Percentiles rank a stretch among this genome's conserved stretches.
phyloP scores from a whole-genome alignment of 2,329 filamentous ascomycete genomes.

The Pyrenophora seminiperda region DNA sequence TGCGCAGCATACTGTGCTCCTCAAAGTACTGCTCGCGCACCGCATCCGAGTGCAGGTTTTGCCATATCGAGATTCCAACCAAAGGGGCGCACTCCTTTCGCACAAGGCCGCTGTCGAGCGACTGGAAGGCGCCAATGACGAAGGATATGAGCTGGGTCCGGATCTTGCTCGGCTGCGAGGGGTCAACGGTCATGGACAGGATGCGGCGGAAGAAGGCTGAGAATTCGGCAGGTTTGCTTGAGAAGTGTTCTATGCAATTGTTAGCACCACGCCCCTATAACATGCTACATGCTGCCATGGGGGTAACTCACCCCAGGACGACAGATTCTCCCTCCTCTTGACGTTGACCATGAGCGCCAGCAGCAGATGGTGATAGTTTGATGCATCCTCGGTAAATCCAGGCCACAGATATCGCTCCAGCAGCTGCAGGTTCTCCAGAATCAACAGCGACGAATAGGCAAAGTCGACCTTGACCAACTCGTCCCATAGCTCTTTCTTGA shows the following conservation, averaged over 20 bases:
- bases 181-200: slow-evolving; percentile 76
- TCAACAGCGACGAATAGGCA: slow-evolving; percentile 73
- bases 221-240: slow-evolving; percentile 78
- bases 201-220: slow-evolving; percentile 87
- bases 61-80: slow-evolving; percentile 94
- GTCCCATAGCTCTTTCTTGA: slow-evolving; percentile 91
- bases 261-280: slow-evolving; percentile 40
- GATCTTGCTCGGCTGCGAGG: slow-evolving; percentile 51
- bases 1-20: slow-evolving; percentile 74
- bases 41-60: slow-evolving; percentile 81
- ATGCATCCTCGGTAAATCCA: slow-evolving; percentile 83
- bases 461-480: slow-evolving; percentile 82
- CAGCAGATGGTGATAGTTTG: slow-evolving; percentile 88
- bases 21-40: slow-evolving; percentile 75
- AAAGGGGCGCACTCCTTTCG: slow-evolving; percentile 95
- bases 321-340: slow-evolving; percentile 83
- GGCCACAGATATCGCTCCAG: slow-evolving; percentile 95
- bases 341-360: slow-evolving; percentile 85
- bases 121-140: slow-evolving; percentile 90
- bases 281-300: slow-evolving; percentile 2
- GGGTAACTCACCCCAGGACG: slow-evolving; percentile 75
- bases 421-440: slow-evolving; percentile 87
- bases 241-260: slow-evolving; percentile 68
- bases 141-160: slow-evolving; percentile 87
- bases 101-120: slow-evolving; percentile 83